Base-by-base conservation (phyloP, 2,329 filamentous ascomycete species). In the Septoria petroselini region DNA sequence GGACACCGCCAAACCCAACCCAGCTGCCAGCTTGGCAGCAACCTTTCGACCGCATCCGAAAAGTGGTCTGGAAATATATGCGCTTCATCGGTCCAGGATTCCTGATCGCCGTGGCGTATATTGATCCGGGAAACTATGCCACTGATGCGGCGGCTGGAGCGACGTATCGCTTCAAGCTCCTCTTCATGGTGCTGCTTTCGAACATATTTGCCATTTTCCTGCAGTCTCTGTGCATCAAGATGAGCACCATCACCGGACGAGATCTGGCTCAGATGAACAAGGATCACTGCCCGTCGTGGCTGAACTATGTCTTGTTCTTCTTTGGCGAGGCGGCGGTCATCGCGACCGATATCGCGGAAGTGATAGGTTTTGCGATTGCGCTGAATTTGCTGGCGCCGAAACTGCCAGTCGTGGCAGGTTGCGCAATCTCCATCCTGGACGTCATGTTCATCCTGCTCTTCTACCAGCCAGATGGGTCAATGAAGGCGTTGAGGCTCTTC, bases 151-250 rank as follows among this genome's bases (percentile, higher is more conserved):
- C 82, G 6, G 84, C 84, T 38, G 84, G 84, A 45, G 81, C 84
- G 3, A 75, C 77, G 1, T 86, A 83, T 65, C 76, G 76, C 48
- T 88, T 82, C 70, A 75, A 73, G 33, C 74, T 87, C 27, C 75
- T 88, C 2, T 87, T 86, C 70, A 74, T 87, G 58, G 78, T 87
- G 35, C 72, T 88, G 7, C 72, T 86, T 60, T 81, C 81, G 66
- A 88, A 88, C 64, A 60, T 86, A 42, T 84, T 87, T 61, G 84
- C 84, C 58, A 85, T 88, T 46, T 80, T 86, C 57, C 72, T 87
- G 15, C 84, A 88, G 65, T 80, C 77, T 15, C 75, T 88, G 1
- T 80, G 80, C 60, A 81, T 85, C 65, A 79, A 80, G 59, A 67
- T 81, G 33, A 77, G 74, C 25, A 70, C 72, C 3, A 71, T 77